Percentiles rank a stretch among this genome's conserved stretches.
Evolutionary conservation across 2,329 filamentous ascomycete species (phyloP).

Genomic region (Pseudocercospora crystallina): DNA sequence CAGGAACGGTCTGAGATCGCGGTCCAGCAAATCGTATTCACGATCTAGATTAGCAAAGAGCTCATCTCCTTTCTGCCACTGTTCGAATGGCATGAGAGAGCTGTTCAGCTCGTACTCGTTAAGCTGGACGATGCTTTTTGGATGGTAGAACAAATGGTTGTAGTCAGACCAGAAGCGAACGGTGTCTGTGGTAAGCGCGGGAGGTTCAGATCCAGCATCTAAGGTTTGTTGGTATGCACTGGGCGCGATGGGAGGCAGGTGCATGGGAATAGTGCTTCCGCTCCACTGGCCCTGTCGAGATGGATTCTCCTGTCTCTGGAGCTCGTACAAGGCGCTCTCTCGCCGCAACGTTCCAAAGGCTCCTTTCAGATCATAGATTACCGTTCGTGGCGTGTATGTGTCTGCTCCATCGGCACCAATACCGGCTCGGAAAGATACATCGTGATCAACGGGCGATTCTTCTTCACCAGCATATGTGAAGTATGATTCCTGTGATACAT

Average conservation of each 20-base stretch:
- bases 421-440: conserved; percentile 85
- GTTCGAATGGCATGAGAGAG: conserved; percentile 76
- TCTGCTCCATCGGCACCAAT: conserved; percentile 80
- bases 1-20: conserved; percentile 82
- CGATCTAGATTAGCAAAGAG: conserved; percentile 57
- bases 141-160: conserved; percentile 88
- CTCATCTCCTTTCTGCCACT: conserved; percentile 70
- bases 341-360: conserved; percentile 86
- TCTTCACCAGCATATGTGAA: conserved; percentile 80
- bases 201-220: conserved; percentile 65
- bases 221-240: conserved; percentile 78
- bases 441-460: conserved; percentile 71
- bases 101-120: conserved; percentile 85
- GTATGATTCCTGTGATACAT: conserved; percentile 75
- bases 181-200: conserved; percentile 64
- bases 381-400: conserved; percentile 85
- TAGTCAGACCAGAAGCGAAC: conserved; percentile 98
- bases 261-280: conserved; percentile 66
- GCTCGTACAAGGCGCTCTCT: conserved; percentile 83
- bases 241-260: conserved; percentile 64
- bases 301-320: conserved; percentile 45
- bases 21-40: conserved; percentile 83
- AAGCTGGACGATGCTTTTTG: conserved; percentile 80
- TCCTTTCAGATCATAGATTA: conserved; percentile 94
- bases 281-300: conserved; percentile 53